These are phyloP conservation scores for Kokia cookei DNA, from an alignment of 441 rosid genomes.

Conservation along the genomic window DNA sequence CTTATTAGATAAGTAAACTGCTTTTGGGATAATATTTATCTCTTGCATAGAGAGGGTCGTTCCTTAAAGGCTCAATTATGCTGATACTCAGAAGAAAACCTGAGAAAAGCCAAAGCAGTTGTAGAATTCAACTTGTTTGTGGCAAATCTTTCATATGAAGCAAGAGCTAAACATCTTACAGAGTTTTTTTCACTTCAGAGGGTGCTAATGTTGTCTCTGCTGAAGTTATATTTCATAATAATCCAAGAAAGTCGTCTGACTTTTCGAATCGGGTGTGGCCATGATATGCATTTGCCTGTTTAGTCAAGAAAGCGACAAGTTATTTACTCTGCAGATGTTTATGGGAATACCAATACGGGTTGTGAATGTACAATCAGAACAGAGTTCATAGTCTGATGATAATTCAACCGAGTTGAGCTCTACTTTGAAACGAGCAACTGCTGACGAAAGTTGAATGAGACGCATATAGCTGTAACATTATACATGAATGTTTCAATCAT, in stretches of 20 bases:
- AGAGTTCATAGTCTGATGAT: constrained; percentile 34
- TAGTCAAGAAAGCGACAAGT: constrained; percentile 3
- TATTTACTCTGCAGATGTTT: constrained; percentile 37
- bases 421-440: constrained; percentile 19
- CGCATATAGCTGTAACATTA: background rate
- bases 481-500: background rate
- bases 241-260: constrained; percentile 54
- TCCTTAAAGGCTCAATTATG: constrained; percentile 47
- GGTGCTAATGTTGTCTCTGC: constrained; percentile 48
- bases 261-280: background rate
- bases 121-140: constrained; percentile 64
- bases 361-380: constrained; percentile 44
- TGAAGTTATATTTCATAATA: constrained; percentile 60
- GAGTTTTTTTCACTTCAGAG: constrained; percentile 50
- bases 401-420: constrained; percentile 25
- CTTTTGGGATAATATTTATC: background rate
- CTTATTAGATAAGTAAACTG: background rate
- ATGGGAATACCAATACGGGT: constrained; percentile 66
- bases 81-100: constrained; percentile 45
- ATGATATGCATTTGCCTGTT: background rate
- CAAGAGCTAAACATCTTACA: constrained; percentile 55
- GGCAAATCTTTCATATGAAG: constrained; percentile 63
- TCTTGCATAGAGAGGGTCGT: constrained; percentile 43
- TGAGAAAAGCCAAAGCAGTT: constrained; percentile 22
- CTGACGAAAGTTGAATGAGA: constrained; percentile 2